Base-by-base conservation (phyloP, 2,329 filamentous ascomycete genomes). In the Tolypocladium inflatum region DNA sequence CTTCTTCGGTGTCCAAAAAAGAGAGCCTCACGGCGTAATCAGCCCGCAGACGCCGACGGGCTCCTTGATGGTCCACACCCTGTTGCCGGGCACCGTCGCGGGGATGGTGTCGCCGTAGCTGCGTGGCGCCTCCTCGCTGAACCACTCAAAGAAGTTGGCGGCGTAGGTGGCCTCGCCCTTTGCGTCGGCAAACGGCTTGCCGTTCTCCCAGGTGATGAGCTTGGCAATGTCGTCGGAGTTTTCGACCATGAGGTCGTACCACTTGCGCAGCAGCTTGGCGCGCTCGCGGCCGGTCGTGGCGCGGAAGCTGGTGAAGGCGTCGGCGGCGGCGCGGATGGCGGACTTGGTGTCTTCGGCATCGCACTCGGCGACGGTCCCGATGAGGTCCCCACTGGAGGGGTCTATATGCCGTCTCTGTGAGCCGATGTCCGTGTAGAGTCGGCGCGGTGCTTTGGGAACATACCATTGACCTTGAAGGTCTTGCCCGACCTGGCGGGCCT, bases 131-230 rank as follows among this genome's bases (percentile, higher is more conserved):
- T 91, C 89, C 70, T 91, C 89, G 61, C 82, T 84, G 72, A 91
- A 92, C 89, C 89, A 92, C 72, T 90, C 87, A 61, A 90, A 83
- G 71, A 91, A 92, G 70, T 80, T 84, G 59, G 88, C 85, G 10
- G 88, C 88, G 66, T 91, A 91, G 41, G 78, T 76, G 9, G 86
- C 83, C 74, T 92, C 89, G 42, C 85, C 86, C 68, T 83, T 84
- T 41, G 89, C 86, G 68, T 92, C 89, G 37, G 88, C 83, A 35
- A 89, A 68, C 1, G 91, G 89, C 77, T 96, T 96, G 63, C 91
- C 91, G 64, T 95, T 95, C 77, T 96, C 91, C 85, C 88, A 90
- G 43, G 90, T 94, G 67, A 96, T 91, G 61, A 96, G 79, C 60
- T 80, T 90, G 9, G 90, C 89, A 38, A 96, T 78, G 69, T 96